These are phyloP conservation scores for Oenanthe sinensis DNA, from an alignment of 129 eudicot species.

Conservation along the genomic window DNA sequence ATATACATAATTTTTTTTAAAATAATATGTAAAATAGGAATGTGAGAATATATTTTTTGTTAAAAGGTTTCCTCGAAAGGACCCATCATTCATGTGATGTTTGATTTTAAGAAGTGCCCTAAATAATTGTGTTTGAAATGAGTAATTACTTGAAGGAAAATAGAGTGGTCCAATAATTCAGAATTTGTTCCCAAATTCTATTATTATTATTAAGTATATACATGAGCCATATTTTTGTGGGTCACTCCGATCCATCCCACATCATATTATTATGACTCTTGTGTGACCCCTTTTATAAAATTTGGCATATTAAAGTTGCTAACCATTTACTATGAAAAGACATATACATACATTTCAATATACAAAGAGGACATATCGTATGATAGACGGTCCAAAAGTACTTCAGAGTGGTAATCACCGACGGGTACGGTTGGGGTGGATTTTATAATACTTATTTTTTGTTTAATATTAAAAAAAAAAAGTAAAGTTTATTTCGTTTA, in stretches of 20 bases:
- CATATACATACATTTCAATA: not conserved
- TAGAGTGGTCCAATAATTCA: conserved; percentile 5
- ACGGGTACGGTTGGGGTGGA: too few relatives aligned
- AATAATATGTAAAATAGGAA: too few relatives aligned
- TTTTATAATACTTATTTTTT: too few relatives aligned
- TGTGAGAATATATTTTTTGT: too few relatives aligned
- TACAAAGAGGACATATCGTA: not conserved
- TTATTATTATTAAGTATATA: not conserved
- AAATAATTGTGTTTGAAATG: not conserved
- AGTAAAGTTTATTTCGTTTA: too few relatives aligned
- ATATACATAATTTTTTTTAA: too few relatives aligned
- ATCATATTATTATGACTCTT: not conserved
- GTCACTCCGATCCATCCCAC: not conserved
- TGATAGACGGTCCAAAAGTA: too few relatives aligned
- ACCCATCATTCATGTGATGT: not conserved
- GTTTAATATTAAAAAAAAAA: too few relatives aligned
- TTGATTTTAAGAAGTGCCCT: not conserved
- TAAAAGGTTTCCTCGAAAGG: not conserved
- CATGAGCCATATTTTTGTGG: not conserved
- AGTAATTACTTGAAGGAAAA: conserved; percentile 1
- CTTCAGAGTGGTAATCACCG: too few relatives aligned
- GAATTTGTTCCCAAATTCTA: not conserved
- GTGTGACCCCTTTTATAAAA: not conserved
- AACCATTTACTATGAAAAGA: conserved; percentile 1
- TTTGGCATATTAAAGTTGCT: not conserved